A percentile compares a stretch with the other conserved stretches of the same genome.
Conservation (phyloP, 2,329 filamentous ascomycete species). For the Calonectria fujianensis region DNA sequence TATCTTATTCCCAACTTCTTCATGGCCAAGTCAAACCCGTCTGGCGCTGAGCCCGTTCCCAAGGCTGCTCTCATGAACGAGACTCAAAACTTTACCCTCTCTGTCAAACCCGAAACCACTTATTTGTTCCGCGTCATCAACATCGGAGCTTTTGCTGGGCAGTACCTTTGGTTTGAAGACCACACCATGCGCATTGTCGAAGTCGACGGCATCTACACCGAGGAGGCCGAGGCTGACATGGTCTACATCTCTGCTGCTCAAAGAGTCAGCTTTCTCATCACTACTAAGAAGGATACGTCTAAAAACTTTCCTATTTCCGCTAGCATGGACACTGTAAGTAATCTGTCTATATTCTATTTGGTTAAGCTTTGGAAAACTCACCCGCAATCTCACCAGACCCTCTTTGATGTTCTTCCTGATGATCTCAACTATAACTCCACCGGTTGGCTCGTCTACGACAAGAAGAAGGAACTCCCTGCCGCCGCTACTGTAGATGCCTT, state of each 20-base stretch:
- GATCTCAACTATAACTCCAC: conserved; percentile 81
- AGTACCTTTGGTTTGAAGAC: conserved; percentile 80
- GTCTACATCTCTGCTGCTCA: conserved; percentile 82
- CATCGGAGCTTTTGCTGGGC: conserved; percentile 81
- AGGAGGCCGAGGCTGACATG: conserved; percentile 75
- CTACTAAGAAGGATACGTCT: conserved; percentile 76
- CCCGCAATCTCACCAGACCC: conserved; percentile 64
- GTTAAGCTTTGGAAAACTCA: not conserved
- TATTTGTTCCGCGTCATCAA: conserved; percentile 85
- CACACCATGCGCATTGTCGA: conserved; percentile 82
- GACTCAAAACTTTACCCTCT: conserved; percentile 74
- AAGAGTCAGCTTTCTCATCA: conserved; percentile 77
- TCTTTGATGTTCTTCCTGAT: conserved; percentile 82
- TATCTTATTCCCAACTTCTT: conserved; percentile 70
- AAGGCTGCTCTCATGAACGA: conserved; percentile 83
- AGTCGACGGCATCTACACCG: conserved; percentile 82
- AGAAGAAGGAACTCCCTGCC: conserved; percentile 65
- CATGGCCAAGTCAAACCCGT: conserved; percentile 73
- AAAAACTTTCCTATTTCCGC: conserved; percentile 81
- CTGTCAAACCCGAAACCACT: conserved; percentile 79
- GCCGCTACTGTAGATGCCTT: conserved; percentile 77
- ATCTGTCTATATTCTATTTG: fast-evolving
- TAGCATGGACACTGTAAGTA: conserved; percentile 80
- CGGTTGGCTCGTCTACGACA: conserved; percentile 77
- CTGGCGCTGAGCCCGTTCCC: conserved; percentile 79